phyloP scores from a whole-genome alignment of 208 protist species.

The Leishmania mexicana region DNA sequence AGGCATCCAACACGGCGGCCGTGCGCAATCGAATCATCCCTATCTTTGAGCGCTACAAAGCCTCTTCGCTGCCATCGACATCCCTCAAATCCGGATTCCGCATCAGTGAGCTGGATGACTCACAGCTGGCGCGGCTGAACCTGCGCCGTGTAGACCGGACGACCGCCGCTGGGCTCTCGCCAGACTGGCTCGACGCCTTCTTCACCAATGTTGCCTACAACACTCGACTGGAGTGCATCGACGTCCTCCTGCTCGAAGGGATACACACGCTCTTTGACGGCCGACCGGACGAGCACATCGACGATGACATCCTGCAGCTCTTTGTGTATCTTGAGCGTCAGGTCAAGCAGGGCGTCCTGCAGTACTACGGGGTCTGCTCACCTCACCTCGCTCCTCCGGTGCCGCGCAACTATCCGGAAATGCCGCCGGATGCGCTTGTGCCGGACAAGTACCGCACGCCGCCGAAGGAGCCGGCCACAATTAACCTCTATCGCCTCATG shows the following conservation, averaged over 20 bases:
- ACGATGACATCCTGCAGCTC: slow-evolving; percentile 83
- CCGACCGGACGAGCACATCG: slow-evolving; percentile 64
- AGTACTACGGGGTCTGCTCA: slow-evolving; percentile 88
- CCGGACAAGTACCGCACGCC: slow-evolving; percentile 71
- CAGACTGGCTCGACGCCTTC: slow-evolving; percentile 89
- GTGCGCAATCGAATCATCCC: slow-evolving; percentile 83
- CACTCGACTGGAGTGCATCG: slow-evolving; percentile 83
- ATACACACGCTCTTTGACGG: slow-evolving; percentile 86
- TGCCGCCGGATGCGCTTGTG: slow-evolving; percentile 81
- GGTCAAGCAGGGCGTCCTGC: slow-evolving; percentile 69
- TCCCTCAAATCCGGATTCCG: slow-evolving; percentile 86
- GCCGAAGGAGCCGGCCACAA: slow-evolving; percentile 44
- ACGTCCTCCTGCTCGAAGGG: slow-evolving; percentile 79
- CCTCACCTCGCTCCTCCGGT: slow-evolving; percentile 78
- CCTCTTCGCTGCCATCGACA: slow-evolving; percentile 81
- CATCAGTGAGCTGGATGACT: slow-evolving; percentile 76
- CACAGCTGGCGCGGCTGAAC: slow-evolving; percentile 71
- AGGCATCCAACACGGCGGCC: slow-evolving; percentile 76
- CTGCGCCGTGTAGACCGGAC: slow-evolving; percentile 65
- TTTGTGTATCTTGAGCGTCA: slow-evolving; percentile 87
- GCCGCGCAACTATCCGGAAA: slow-evolving; percentile 61
- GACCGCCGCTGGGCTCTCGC: slow-evolving; percentile 73
- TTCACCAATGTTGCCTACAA: slow-evolving; percentile 90
- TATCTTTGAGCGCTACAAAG: slow-evolving; percentile 88
- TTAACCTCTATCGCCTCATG: slow-evolving; percentile 82